Conservation (phyloP, 176 grass and related monocot species). For the Typha latifolia region DNA sequence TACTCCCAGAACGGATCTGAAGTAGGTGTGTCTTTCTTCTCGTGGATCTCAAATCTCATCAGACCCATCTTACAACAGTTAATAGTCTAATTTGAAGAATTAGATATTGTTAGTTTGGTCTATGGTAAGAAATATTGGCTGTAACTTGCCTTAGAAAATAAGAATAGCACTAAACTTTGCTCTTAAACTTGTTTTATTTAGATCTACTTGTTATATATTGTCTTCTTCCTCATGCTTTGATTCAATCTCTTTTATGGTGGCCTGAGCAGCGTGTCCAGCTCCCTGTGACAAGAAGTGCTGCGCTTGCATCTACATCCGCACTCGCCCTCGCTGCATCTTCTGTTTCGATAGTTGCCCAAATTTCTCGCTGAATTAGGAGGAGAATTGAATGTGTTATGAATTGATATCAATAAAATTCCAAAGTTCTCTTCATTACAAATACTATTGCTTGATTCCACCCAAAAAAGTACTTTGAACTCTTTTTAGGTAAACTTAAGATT, state of each 20-base stretch:
- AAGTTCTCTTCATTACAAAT: no score
- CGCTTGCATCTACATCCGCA: conserved; percentile 8
- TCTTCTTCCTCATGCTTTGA: background rate
- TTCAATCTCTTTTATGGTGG: background rate
- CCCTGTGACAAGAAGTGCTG: conserved; percentile 14
- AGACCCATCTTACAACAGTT: background rate
- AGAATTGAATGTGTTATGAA: no score
- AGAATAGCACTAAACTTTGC: no score
- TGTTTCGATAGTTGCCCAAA: background rate
- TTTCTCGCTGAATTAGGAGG: background rate
- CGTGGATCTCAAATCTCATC: no score
- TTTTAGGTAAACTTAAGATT: no score
- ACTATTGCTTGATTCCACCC: no score
- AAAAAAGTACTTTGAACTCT: no score
- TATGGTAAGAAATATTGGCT: no score
- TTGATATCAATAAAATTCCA: no score
- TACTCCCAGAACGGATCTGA: background rate
- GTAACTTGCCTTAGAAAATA: no score
- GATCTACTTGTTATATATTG: background rate
- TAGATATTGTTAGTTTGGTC: no score
- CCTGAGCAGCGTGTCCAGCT: background rate
- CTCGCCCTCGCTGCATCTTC: conserved; percentile 1
- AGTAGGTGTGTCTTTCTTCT: background rate
- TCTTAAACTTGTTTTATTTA: background rate
- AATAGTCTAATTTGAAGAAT: background rate